Base-by-base conservation (phyloP, 495 filamentous ascomycete species). In the Hypoxylon lenormandii region DNA sequence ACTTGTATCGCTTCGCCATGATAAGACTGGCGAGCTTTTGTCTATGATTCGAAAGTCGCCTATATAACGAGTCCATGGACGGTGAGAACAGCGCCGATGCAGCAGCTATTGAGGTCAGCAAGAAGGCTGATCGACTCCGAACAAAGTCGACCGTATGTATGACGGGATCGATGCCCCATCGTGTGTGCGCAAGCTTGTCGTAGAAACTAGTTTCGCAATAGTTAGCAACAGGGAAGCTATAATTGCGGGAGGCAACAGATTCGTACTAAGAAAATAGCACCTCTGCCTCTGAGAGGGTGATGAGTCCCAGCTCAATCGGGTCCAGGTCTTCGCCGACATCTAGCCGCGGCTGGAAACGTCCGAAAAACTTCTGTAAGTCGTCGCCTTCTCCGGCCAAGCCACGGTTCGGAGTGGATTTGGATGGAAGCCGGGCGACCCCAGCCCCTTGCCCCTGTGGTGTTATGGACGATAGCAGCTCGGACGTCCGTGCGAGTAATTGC, bases 101-200 rank as follows among this genome's bases (percentile, higher is more conserved):
- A 2, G 88, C 85, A 59, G 87, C 79, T 51, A 92, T 87, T 0
- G 90, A 90, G 7, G 90, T 91, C 64, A 91, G 90, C 3, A 92
- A 76, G 72, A 91, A 91, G 2, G 87, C 84, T 0, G 90, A 92
- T 33, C 88, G 86, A 6, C 81, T 81, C 26, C 88, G 86, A 16
- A 90, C 88, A 66, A 89, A 92, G 6, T 80, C 70, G 10, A 85
- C 80, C 0, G 83, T 91, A 60, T 92, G 89, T 21, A 90, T 73
- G 1, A 84, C 60, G 12, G 88, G 88, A 66, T 91, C 89, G 15
- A 91, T 83, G 3, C 90, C 89, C 90, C 90, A 92, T 71, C 90
- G 80, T 0, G 89, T 92, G 75, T 92, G 90, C 12, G 89, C 85
- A 36, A 92, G 86, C 46, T 89, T 88, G 36, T 87, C 82, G 59